Conservation (phyloP, 1,284 basidiomycete species). For the Malassezia sympodialis region DNA sequence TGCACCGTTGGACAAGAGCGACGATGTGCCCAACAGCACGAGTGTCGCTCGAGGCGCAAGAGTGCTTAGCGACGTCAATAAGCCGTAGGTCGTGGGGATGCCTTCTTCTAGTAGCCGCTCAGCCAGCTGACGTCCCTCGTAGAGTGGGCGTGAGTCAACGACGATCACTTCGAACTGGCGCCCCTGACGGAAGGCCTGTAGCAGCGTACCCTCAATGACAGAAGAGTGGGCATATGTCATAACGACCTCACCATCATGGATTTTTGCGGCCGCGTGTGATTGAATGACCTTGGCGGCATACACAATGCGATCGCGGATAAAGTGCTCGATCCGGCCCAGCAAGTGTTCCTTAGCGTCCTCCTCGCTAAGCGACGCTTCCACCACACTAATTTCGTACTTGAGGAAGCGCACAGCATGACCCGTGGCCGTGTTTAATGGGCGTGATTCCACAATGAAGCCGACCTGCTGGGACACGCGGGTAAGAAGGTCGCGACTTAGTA, state of each 20-base stretch:
- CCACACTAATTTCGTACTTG: conserved; percentile 86
- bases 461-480: conserved; percentile 59
- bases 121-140: conserved; percentile 70
- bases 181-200: conserved; percentile 58
- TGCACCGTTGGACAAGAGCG: conserved; percentile 85
- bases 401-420: conserved; percentile 87
- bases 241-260: conserved; percentile 83
- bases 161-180: conserved; percentile 78
- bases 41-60: conserved; percentile 68
- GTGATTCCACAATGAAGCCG: conserved; percentile 69
- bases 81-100: conserved; percentile 80
- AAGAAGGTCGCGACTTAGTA: conserved; percentile 40
- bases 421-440: conserved; percentile 89
- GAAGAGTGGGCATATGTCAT: conserved; percentile 90
- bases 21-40: conserved; percentile 83
- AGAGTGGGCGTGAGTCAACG: conserved; percentile 83
- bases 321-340: conserved; percentile 77
- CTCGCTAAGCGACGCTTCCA: conserved; percentile 82
- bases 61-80: conserved; percentile 76
- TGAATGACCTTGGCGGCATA: conserved; percentile 88
- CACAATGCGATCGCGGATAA: conserved; percentile 85
- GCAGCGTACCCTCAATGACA: conserved; percentile 78
- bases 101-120: conserved; percentile 61
- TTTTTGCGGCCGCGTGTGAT: conserved; percentile 71
- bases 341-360: conserved; percentile 86